Evolutionary conservation across 495 filamentous ascomycete genomes (phyloP).

Genomic region (Podospora sp.): DNA sequence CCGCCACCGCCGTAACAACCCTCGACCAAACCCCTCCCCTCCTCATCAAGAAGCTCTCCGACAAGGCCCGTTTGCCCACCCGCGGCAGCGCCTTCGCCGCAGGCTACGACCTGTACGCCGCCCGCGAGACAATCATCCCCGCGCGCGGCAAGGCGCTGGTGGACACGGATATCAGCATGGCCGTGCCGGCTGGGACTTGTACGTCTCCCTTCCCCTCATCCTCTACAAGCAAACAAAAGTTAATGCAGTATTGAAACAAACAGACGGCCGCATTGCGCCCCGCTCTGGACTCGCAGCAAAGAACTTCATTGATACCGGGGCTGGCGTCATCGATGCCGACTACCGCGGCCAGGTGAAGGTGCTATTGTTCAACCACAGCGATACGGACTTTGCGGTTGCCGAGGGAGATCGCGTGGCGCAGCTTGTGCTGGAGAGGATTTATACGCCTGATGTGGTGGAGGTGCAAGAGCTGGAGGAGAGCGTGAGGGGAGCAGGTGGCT

Average conservation of each 20-base stretch:
- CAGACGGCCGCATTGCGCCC: slow-evolving; percentile 90
- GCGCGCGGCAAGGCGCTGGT: slow-evolving; percentile 82
- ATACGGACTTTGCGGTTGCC: slow-evolving; percentile 78
- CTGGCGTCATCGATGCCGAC: slow-evolving; percentile 96
- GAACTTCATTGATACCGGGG: slow-evolving; percentile 91
- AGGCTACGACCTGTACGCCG: slow-evolving; percentile 86
- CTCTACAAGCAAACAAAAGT: not conserved
- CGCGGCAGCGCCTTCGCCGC: slow-evolving; percentile 87
- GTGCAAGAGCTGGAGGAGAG: slow-evolving; percentile 89
- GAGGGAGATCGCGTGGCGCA: slow-evolving; percentile 90
- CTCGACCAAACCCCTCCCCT: slow-evolving; percentile 56
- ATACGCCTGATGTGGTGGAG: slow-evolving; percentile 84
- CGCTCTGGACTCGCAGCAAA: slow-evolving; percentile 90
- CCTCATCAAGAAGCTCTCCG: slow-evolving; percentile 82
- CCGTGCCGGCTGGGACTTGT: slow-evolving; percentile 87
- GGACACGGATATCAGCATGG: slow-evolving; percentile 87
- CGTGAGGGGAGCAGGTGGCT: slow-evolving; percentile 85
- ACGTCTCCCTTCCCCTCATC: slow-evolving; percentile 36
- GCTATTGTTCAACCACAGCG: slow-evolving; percentile 88
- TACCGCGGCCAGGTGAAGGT: slow-evolving; percentile 94
- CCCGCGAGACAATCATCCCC: slow-evolving; percentile 72
- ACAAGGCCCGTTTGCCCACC: slow-evolving; percentile 74
- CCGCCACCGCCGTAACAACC: slow-evolving; percentile 38
- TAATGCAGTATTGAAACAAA: not conserved
- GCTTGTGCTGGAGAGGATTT: slow-evolving; percentile 90